Percentiles rank a stretch among this genome's conserved stretches.
Evolutionary conservation across 495 filamentous ascomycete species (phyloP).

Genomic region (Hypoxylon trugodes): DNA sequence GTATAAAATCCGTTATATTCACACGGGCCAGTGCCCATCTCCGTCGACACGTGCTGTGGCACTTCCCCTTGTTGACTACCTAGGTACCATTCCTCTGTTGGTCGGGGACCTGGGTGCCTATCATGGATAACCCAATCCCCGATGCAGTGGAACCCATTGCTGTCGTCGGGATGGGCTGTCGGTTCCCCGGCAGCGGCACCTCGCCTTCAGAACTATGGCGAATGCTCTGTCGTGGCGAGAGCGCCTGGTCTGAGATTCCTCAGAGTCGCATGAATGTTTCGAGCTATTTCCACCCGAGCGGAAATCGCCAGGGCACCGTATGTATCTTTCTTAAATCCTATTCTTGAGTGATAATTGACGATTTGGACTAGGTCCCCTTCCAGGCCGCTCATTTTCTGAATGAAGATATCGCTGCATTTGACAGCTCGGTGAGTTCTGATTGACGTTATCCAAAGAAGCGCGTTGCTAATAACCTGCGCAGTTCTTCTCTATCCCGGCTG

Average conservation of each 20-base stretch:
- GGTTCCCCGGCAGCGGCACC: constrained; percentile 58
- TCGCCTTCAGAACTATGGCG: constrained; percentile 63
- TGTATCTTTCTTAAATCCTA: background rate
- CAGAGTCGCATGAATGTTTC: constrained; percentile 69
- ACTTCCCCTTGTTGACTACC: no score
- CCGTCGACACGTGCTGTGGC: no score
- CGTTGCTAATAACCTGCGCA: constrained; percentile 2
- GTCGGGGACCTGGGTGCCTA: background rate
- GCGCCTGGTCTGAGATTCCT: constrained; percentile 65
- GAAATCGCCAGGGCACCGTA: constrained; percentile 31
- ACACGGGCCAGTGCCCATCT: no score
- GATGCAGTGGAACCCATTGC: constrained; percentile 54
- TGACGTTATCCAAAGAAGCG: background rate
- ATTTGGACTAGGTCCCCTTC: constrained; percentile 45
- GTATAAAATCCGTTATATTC: no score
- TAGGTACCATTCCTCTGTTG: background rate
- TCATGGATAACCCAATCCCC: background rate
- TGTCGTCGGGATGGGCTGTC: constrained; percentile 61
- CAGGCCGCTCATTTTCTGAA: constrained; percentile 79
- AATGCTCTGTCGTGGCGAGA: constrained; percentile 62
- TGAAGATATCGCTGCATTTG: constrained; percentile 51
- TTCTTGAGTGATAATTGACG: background rate
- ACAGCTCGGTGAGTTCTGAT: constrained; percentile 42
- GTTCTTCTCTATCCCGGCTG: constrained; percentile 32
- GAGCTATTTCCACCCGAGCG: constrained; percentile 73